Percentiles rank a stretch among this genome's conserved stretches.
Conservation (phyloP, 164 flowering plant species). For the Warburgia ugandensis region DNA sequence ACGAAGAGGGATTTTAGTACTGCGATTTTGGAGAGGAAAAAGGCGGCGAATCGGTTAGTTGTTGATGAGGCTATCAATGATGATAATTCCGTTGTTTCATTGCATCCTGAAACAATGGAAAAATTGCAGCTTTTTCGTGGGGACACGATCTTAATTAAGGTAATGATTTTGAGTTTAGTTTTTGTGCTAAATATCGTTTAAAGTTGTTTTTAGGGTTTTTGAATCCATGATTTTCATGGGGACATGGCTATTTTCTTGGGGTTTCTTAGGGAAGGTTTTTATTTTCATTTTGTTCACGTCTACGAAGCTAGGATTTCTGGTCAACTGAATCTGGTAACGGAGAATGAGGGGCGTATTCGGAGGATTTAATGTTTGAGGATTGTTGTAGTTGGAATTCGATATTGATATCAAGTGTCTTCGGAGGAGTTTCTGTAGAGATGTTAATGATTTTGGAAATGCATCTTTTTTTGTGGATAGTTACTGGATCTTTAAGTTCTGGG, state of each 20-base stretch:
- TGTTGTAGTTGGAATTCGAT: too few species aligned
- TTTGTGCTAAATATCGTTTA: neutral
- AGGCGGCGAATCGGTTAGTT: constrained; percentile 68
- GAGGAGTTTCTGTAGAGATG: too few species aligned
- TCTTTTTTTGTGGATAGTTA: too few species aligned
- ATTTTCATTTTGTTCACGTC: too few species aligned
- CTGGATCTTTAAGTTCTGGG: too few species aligned
- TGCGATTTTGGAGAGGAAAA: constrained; percentile 78
- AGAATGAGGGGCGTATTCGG: too few species aligned
- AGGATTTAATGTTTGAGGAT: too few species aligned
- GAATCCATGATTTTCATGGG: too few species aligned
- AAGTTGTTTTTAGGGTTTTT: neutral
- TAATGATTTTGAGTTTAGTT: constrained; percentile 8
- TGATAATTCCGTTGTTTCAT: constrained; percentile 74
- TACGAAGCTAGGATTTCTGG: too few species aligned
- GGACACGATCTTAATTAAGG: constrained; percentile 75
- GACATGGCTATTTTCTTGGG: neutral
- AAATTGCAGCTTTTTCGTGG: constrained; percentile 84
- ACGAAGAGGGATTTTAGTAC: constrained; percentile 76
- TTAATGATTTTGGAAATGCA: too few species aligned
- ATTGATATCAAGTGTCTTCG: too few species aligned
- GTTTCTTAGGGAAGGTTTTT: neutral
- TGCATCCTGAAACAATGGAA: constrained; percentile 76
- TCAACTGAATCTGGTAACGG: too few species aligned
- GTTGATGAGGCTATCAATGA: constrained; percentile 77